A percentile compares a stretch with the other conserved stretches of the same genome.
These are phyloP conservation scores for Lepidium didymum DNA, from an alignment of 345 rosid genomes.

Conservation along the genomic window DNA sequence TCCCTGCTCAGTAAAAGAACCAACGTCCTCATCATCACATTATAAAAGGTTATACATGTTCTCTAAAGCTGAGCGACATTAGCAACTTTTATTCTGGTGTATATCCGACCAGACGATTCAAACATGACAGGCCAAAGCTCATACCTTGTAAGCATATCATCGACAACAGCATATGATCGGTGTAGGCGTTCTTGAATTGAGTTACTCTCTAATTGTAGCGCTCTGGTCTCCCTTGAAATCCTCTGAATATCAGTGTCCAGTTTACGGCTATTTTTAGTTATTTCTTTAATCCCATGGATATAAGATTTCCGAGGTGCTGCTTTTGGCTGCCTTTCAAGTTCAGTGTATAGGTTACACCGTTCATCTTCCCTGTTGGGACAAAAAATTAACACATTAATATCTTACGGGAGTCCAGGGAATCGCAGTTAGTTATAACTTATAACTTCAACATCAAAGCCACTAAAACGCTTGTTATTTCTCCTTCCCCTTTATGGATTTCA, in stretches of 20 bases:
- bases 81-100: background rate
- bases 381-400: background rate
- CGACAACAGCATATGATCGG: slow-evolving; percentile 69
- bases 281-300: slow-evolving; percentile 64
- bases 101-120: slow-evolving; percentile 8
- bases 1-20: slow-evolving; percentile 40
- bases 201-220: slow-evolving; percentile 79
- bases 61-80: background rate
- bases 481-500: background rate
- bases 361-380: slow-evolving; percentile 51
- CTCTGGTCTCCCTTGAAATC: slow-evolving; percentile 72
- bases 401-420: background rate
- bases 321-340: slow-evolving; percentile 46
- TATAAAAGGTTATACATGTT: background rate
- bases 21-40: background rate
- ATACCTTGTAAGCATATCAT: slow-evolving; percentile 76
- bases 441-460: background rate
- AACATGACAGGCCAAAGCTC: slow-evolving; percentile 4
- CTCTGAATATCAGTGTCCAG: slow-evolving; percentile 68
- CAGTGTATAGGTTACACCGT: slow-evolving; percentile 34
- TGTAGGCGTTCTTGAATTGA: slow-evolving; percentile 78
- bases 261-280: slow-evolving; percentile 75
- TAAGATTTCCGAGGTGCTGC: slow-evolving; percentile 52
- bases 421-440: background rate
- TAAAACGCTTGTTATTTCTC: background rate